phyloP scores from a whole-genome alignment of 768 basidiomycete species.

The Psilocybe azurescens region DNA sequence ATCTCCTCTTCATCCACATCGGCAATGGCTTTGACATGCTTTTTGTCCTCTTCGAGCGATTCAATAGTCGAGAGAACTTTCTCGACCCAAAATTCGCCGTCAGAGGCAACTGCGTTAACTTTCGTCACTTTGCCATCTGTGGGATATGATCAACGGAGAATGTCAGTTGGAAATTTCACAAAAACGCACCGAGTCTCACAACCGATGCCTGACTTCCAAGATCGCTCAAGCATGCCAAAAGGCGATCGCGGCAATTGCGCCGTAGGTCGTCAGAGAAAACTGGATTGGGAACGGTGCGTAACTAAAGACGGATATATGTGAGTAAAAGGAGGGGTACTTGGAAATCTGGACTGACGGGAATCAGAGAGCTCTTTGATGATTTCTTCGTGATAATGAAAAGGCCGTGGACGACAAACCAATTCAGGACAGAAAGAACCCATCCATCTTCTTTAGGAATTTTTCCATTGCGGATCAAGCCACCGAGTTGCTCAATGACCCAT shows the following conservation, averaged over 20 bases:
- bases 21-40: conserved; percentile 62
- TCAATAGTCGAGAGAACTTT: conserved; percentile 63
- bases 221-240: conserved; percentile 77
- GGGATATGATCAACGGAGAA: background rate
- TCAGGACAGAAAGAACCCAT: conserved; percentile 76
- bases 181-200: conserved; percentile 54
- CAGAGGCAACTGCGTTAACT: conserved; percentile 63
- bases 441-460: conserved; percentile 80
- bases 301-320: conserved; percentile 40
- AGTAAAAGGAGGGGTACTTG: background rate
- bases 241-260: conserved; percentile 65
- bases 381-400: conserved; percentile 80
- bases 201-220: conserved; percentile 62
- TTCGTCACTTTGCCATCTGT: conserved; percentile 57
- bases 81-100: conserved; percentile 83
- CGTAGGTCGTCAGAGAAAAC: conserved; percentile 77
- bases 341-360: conserved; percentile 52
- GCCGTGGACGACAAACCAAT: conserved; percentile 85
- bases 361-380: conserved; percentile 64
- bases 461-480: conserved; percentile 77
- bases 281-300: conserved; percentile 66
- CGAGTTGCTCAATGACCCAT: conserved; percentile 91
- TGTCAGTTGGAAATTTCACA: background rate
- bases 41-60: conserved; percentile 65
- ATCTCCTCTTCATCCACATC: conserved; percentile 62